Base-by-base conservation (phyloP, 352 stramenopile genomes). In the Pythium dissotocum region DNA sequence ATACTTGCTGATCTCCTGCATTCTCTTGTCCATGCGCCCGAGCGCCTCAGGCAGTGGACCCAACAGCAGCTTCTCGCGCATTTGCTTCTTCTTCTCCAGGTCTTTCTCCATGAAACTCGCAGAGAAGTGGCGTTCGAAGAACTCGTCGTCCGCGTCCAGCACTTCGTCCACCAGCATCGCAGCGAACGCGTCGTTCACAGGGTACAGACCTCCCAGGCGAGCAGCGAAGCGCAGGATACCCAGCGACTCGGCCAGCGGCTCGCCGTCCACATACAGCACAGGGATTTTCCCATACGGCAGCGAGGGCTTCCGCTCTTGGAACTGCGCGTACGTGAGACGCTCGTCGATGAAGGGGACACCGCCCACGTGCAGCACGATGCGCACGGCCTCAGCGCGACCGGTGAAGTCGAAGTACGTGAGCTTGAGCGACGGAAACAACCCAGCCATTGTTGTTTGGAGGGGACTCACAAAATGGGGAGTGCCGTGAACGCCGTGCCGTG, bases 141-240 rank as follows among this genome's bases (percentile, higher is more conserved):
- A 32, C 33, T 78, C 71, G 35, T 80, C 69, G 21, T 73, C 36
- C 14, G 64, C 58, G 38, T 58, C 65, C 26, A 79, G 46, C 56
- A 79, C 66, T 44, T 75, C 70, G 46, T 79, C 65, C 40, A 77
- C 54, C 21, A 68, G 52, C 32, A 77, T 48, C 36, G 60, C 59
- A 9, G 33, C 48, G 7, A 76, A 60, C 1, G 67, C 57, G 18
- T 63, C 56, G 55, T 71, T 67, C 18, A 58, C 18, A 3, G 75
- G 76, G 46, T 73, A 80, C 12, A 77, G 72, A 14, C 71, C 70
- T 9, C 64, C 69, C 26, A 91, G 63, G 3, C 84, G 82, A 7
- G 85, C 88, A 6, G 76, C 82, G 55, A 78, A 93, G 6, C 84
- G 77, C 56, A 94, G 61, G 33, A 91, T 84, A 1, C 77, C 74